A percentile compares a stretch with the other conserved stretches of the same genome.
Evolutionary conservation across 495 filamentous ascomycete species (phyloP).

Genomic region (Penicillium herquei): DNA sequence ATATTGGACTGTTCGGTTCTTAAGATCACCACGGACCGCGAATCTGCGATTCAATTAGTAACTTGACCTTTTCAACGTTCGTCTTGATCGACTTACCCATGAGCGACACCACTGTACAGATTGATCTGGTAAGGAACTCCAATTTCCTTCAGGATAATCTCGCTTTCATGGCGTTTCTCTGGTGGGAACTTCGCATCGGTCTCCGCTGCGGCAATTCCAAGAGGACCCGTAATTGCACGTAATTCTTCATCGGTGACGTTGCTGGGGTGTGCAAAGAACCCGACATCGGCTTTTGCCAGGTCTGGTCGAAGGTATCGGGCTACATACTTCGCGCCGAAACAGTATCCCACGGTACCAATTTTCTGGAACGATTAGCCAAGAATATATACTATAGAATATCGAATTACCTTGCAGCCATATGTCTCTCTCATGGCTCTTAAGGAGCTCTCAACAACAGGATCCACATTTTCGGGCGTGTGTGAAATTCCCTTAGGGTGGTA

Average conservation of each 20-base stretch:
- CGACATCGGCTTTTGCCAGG: background rate
- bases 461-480: background rate
- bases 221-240: background rate
- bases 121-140: conserved; percentile 7
- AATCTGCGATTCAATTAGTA: background rate
- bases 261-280: background rate
- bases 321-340: conserved; percentile 6
- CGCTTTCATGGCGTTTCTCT: background rate
- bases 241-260: background rate
- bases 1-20: background rate
- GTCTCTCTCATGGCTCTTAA: background rate
- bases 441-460: background rate
- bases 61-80: too few relatives aligned
- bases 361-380: background rate
- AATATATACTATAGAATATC: background rate
- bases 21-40: conserved; percentile 3
- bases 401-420: conserved; percentile 1
- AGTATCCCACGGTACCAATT: conserved; percentile 5
- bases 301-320: background rate
- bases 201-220: conserved; percentile 4
- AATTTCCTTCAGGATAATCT: background rate
- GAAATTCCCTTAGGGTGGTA: conserved; percentile 2
- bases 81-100: too few relatives aligned
- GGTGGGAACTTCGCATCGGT: background rate
- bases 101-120: conserved; percentile 4